These are phyloP conservation scores for Odonthalia washingtoniensis DNA, from an alignment of 31 red algal species.

Conservation along the genomic window DNA sequence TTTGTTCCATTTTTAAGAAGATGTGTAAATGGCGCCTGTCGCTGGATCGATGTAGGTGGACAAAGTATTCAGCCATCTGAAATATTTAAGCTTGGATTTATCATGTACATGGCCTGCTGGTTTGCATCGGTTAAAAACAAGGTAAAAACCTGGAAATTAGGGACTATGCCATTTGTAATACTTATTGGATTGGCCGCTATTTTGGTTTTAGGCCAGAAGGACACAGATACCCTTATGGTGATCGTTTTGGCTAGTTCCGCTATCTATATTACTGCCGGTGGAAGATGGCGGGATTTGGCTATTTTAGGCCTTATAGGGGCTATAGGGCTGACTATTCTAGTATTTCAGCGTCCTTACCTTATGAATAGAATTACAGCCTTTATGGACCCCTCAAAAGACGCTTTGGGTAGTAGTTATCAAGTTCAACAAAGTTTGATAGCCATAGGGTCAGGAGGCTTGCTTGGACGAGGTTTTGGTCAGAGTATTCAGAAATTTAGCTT, in stretches of 20 bases:
- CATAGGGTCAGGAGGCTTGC: not conserved
- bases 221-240: slow-evolving; percentile 8
- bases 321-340: not conserved
- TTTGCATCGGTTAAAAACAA: slow-evolving; percentile 6
- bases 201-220: not conserved
- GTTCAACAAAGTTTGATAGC: not conserved
- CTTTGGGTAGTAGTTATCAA: not conserved
- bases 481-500: slow-evolving; percentile 2
- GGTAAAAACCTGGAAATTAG: slow-evolving; percentile 2
- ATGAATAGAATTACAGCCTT: not conserved
- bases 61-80: slow-evolving; percentile 2
- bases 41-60: slow-evolving; percentile 2
- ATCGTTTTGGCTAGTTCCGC: slow-evolving; percentile 3
- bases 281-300: not conserved
- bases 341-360: not conserved
- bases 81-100: slow-evolving; percentile 6
- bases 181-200: not conserved
- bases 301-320: not conserved
- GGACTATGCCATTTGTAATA: not conserved
- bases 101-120: not conserved
- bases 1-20: slow-evolving; percentile 1
- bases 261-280: slow-evolving; percentile 4
- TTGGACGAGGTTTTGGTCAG: slow-evolving; percentile 7
- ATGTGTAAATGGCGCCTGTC: not conserved
- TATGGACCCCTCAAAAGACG: not conserved